A percentile compares a stretch with the other conserved stretches of the same genome.
Evolutionary conservation across 441 rosid species (phyloP).

Genomic region (Euphorbia celastroides): DNA sequence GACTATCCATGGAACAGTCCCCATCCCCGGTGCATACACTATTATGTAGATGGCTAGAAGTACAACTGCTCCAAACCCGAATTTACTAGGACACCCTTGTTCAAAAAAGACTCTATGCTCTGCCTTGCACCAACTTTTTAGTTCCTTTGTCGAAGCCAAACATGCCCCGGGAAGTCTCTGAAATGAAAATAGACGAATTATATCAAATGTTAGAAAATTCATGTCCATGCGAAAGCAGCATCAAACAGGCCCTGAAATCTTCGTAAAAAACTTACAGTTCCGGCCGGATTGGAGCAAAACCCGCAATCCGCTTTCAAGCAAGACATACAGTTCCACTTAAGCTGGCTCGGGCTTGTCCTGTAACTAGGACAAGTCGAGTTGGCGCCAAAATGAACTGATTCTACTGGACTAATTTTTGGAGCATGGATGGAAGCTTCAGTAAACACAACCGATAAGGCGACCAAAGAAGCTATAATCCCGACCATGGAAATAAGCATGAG

Average conservation of each 20-base stretch:
- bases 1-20: constrained; percentile 80
- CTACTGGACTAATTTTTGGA: constrained; percentile 35
- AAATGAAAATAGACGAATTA: background rate
- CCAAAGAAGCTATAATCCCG: constrained; percentile 53
- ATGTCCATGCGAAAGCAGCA: too few relatives aligned
- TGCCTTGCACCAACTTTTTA: constrained; percentile 26
- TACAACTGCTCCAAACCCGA: constrained; percentile 57
- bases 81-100: constrained; percentile 75
- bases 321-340: constrained; percentile 67
- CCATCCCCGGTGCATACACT: constrained; percentile 80
- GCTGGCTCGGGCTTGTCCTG: constrained; percentile 12
- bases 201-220: background rate
- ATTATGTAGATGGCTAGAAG: constrained; percentile 65
- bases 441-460: constrained; percentile 44
- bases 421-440: constrained; percentile 49
- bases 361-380: constrained; percentile 63
- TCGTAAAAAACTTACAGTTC: constrained; percentile 27
- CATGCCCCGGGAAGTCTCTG: constrained; percentile 74
- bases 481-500: constrained; percentile 65
- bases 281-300: constrained; percentile 44
- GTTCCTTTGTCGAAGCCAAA: constrained; percentile 31
- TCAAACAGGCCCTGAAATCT: too few relatives aligned
- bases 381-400: constrained; percentile 39
- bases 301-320: constrained; percentile 62
- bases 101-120: constrained; percentile 44